Percentiles rank a stretch among this genome's conserved stretches.
Evolutionary conservation across 1,284 basidiomycete genomes (phyloP).

Genomic region (Heliocybe sulcata): DNA sequence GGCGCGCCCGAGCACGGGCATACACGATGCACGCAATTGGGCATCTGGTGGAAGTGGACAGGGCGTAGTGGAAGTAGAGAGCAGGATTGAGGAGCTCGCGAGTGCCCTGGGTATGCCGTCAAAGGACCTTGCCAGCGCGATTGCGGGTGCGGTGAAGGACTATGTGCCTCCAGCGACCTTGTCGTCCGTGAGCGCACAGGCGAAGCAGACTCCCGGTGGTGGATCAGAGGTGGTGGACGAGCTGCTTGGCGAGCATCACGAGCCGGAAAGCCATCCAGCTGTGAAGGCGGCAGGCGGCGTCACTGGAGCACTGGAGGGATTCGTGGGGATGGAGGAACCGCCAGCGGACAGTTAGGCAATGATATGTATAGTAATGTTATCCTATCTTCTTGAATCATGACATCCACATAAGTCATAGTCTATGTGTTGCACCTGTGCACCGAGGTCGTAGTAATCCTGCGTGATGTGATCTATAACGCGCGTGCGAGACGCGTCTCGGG

Average conservation of each 20-base stretch:
- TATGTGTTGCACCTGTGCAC: no score
- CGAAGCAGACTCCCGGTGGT: slow-evolving; percentile 29
- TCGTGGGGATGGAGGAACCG: slow-evolving; percentile 43
- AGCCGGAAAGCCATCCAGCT: slow-evolving; percentile 6
- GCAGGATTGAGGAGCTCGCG: slow-evolving; percentile 50
- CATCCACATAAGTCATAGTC: no score
- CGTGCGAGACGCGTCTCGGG: no score
- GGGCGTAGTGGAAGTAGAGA: slow-evolving; percentile 31
- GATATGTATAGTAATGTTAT: no score
- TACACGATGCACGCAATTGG: not conserved
- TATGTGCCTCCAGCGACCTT: slow-evolving; percentile 52
- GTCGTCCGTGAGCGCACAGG: slow-evolving; percentile 35
- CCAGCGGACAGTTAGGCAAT: slow-evolving; percentile 6
- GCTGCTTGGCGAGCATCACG: slow-evolving; percentile 22
- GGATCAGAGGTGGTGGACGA: slow-evolving; percentile 28
- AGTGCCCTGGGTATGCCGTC: slow-evolving; percentile 52
- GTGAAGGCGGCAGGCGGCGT: slow-evolving; percentile 22
- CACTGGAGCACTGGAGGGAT: slow-evolving; percentile 29
- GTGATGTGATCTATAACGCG: no score
- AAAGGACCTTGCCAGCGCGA: slow-evolving; percentile 51
- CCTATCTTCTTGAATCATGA: no score
- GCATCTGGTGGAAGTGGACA: not conserved
- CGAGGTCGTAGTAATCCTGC: no score
- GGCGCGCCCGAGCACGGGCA: slow-evolving; percentile 5
- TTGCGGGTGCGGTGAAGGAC: slow-evolving; percentile 47